Base-by-base conservation (phyloP, 805 yeast species). In the Candida namnaoensis region DNA sequence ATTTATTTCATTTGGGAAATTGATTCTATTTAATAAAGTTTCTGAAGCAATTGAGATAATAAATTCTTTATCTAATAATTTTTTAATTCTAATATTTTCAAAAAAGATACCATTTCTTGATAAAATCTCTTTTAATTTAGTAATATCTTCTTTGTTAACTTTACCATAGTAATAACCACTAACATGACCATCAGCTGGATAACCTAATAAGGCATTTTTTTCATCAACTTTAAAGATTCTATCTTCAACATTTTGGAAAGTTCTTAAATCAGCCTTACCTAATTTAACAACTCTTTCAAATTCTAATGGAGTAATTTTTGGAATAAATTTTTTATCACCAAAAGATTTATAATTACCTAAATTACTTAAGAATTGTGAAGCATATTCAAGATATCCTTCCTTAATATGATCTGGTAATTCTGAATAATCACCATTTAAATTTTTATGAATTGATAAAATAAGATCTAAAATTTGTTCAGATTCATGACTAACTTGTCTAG, bases 291-390 rank as follows among this genome's bases (percentile, higher is more conserved):
- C 63, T 24, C 62, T 48, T 43, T 65, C 72, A 49, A 87, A 79
- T 7, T 69, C 69, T 0, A 60, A 72, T 30, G 50, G 54, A 0
- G 70, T 43, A 34, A 86, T 53, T 39, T 76, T 65, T 35, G 96
- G 96, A 47, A 88, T 71, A 54, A 88, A 88, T 61, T 88, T 88
- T 51, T 77, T 76, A 63, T 88, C 96, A 49, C 96, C 96, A 59
- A 88, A 88, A 1, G 93, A 82, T 63, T 82, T 88, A 64, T 75
- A 84, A 55, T 84, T 84, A 49, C 93, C 93, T 58, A 80, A 67
- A 60, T 84, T 84, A 34, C 80, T 68, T 46, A 84, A 65, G 54
- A 84, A 79, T 65, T 84, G 91, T 35, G 88, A 82, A 28, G 80
- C 82, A 58, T 76, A 87, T 55, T 82, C 86, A 58, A 86, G 64